phyloP scores from a whole-genome alignment of 2,329 filamentous ascomycete genomes.

The Ceratocystis ficicola region DNA sequence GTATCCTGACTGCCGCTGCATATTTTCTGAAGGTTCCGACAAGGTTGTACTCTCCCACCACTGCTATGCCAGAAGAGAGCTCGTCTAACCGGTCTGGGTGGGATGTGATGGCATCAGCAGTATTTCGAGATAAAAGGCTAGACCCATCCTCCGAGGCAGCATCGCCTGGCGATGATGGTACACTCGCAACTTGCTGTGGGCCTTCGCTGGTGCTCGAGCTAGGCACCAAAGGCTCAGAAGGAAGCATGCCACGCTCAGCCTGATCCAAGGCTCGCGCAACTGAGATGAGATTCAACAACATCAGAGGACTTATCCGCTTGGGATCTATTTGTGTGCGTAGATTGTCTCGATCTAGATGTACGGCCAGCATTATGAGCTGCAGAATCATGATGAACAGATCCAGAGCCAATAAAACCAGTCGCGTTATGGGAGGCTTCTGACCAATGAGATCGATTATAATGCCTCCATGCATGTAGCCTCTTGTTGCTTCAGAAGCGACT shows the following conservation, averaged over 20 bases:
- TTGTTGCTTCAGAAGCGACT: conserved; percentile 45
- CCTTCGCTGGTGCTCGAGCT: neutral
- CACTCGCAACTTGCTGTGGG: neutral
- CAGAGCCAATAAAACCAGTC: conserved; percentile 41
- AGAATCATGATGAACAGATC: conserved; percentile 45
- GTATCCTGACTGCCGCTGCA: conserved; percentile 15
- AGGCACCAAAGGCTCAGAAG: neutral
- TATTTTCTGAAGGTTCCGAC: conserved; percentile 31
- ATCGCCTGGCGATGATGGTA: conserved; percentile 10
- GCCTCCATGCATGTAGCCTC: conserved; percentile 56
- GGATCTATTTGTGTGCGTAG: conserved; percentile 31
- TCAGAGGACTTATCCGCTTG: conserved; percentile 15
- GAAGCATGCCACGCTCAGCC: conserved; percentile 13
- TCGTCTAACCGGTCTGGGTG: conserved; percentile 28
- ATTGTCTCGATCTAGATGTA: conserved; percentile 48
- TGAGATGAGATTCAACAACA: conserved; percentile 15
- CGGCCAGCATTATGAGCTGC: conserved; percentile 52
- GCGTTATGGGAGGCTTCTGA: conserved; percentile 49
- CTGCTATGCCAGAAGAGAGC: conserved; percentile 43
- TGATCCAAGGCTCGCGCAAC: conserved; percentile 17
- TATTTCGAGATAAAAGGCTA: conserved; percentile 1
- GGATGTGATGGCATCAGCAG: neutral
- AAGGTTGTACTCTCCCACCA: conserved; percentile 43
- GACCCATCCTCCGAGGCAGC: conserved; percentile 4
- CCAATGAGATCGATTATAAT: conserved; percentile 57